Evolutionary conservation across 768 basidiomycete genomes (phyloP).

Genomic region (Podaxis rugospora): DNA sequence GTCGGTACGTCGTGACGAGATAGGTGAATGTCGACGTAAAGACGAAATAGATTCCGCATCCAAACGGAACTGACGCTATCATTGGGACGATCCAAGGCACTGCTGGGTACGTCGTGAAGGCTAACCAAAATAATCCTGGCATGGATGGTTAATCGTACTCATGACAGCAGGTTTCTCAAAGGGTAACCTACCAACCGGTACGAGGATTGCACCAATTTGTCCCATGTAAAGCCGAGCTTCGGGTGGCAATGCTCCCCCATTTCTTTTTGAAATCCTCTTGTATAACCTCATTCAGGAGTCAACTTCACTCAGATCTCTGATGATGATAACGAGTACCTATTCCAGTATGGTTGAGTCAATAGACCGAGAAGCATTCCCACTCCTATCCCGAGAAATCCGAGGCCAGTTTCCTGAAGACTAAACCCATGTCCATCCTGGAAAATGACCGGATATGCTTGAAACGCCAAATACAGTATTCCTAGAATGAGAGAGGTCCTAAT

Average conservation of each 20-base stretch:
- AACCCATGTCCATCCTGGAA: slow-evolving; percentile 45
- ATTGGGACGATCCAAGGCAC: slow-evolving; percentile 68
- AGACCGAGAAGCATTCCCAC: slow-evolving; percentile 49
- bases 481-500: slow-evolving; percentile 1
- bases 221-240: slow-evolving; percentile 66
- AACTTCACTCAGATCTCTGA: background rate
- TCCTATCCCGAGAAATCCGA: slow-evolving; percentile 60
- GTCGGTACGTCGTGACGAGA: slow-evolving; percentile 63
- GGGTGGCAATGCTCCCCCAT: slow-evolving; percentile 51
- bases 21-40: slow-evolving; percentile 73
- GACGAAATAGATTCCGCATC: slow-evolving; percentile 57
- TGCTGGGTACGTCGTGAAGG: slow-evolving; percentile 44
- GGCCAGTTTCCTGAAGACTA: slow-evolving; percentile 45
- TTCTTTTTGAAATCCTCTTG: slow-evolving; percentile 28
- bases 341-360: slow-evolving; percentile 51
- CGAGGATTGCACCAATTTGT: slow-evolving; percentile 61
- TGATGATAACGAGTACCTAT: slow-evolving; percentile 30
- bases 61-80: slow-evolving; percentile 62
- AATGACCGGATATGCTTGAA: slow-evolving; percentile 57
- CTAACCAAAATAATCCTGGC: slow-evolving; percentile 57
- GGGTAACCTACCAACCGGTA: slow-evolving; percentile 49
- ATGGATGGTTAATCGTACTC: background rate
- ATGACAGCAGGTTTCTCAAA: slow-evolving; percentile 16
- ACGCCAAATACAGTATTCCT: slow-evolving; percentile 50
- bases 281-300: slow-evolving; percentile 26